Evolutionary conservation across 768 basidiomycete genomes (phyloP), one percentile per base, ranked within the genome.

Genomic region (Russula abietina): DNA sequence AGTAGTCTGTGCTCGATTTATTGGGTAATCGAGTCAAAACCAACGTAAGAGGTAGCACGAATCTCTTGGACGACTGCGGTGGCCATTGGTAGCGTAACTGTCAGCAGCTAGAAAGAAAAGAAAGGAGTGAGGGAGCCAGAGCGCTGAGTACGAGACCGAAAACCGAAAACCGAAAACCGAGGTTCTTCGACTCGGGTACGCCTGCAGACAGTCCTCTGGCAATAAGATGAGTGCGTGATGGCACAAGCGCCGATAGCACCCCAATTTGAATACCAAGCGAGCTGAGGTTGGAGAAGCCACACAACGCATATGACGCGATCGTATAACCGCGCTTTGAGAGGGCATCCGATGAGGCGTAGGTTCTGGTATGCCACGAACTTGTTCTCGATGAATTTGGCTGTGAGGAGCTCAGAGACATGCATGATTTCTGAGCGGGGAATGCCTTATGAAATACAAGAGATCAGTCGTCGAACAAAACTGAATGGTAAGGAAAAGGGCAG

Each of bases 231-330:
- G 81, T 79, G 64, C 86, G 82, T 24, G 86, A 78, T 4, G 88
- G 88, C 24, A 87, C 88, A 30, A 89, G 78, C 26, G 86, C 84
- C 53, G 79, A 77, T 53, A 89, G 77, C 71, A 89, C 88, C 70
- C 88, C 88, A 63, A 90, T 83, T 73, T 93, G 90, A 68, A 95
- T 92, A 70, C 93, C 93, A 28, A 93, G 77, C 8, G 90, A 90
- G 59, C 88, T 84, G 50, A 92, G 77, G 72, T 95, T 95, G 62
- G 91, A 91, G 70, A 96, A 96, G 11, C 94, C 94, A 73, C 92
- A 94, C 17, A 95, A 84, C 17, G 88, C 87, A 72, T 94, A 96
- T 38, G 88, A 85, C 16, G 88, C 85, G 68, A 95, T 93, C 57
- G 87, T 88, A 75, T 79, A 93, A 24, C 85, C 89, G 60, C 89